Base-by-base conservation (phyloP, 768 basidiomycete species). In the Sistotremastrum suecicum region DNA sequence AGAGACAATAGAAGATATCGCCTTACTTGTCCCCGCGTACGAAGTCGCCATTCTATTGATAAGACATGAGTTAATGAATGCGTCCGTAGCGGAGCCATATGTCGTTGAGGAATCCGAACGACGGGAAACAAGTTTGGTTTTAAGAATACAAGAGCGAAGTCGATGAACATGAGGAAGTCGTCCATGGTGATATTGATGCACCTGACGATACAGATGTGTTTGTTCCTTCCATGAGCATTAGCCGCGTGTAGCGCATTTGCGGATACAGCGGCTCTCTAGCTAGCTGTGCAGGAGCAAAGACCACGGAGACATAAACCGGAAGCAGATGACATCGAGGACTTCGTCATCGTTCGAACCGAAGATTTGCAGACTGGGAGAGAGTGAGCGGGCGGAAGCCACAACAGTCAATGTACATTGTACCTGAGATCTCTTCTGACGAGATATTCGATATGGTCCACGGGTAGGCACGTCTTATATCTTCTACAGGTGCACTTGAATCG, bases 351-450 rank as follows among this genome's bases (percentile, higher is more conserved):
- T 82, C 28, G 94, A 95, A 51, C 78, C 78, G 56, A 98, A 90
- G 53, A 99, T 75, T 60, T 86, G 84, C 57, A 99, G 68, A 60
- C 91, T 94, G 50, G 36, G 32, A 38, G 38, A 43, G 30, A 20
- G 43, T 33, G 12, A 53, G 51, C 44, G 48, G 42, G 48, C 51
- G 48, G 47, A 41, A 51, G 39, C 37, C 42, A 43, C 53, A 40
- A 53, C 44, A 44, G 41, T 34, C 48, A 48, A 50, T 39, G 34
- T 52, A 51, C 53, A 51, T 58, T 69, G 46, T 60, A 90, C 90
- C 88, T 91, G 49, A 99, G 67, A 40, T 89, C 95, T 63, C 97
- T 97, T 92, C 98, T 99, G 46, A 98, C 77, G 44, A 99, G 66
- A 62, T 95, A 87, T 63, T 99, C 95, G 12, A 98, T 95, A 64